These are phyloP conservation scores for Phytophthora chlamydospora DNA, from an alignment of 352 stramenopile genomes.

Conservation along the genomic window DNA sequence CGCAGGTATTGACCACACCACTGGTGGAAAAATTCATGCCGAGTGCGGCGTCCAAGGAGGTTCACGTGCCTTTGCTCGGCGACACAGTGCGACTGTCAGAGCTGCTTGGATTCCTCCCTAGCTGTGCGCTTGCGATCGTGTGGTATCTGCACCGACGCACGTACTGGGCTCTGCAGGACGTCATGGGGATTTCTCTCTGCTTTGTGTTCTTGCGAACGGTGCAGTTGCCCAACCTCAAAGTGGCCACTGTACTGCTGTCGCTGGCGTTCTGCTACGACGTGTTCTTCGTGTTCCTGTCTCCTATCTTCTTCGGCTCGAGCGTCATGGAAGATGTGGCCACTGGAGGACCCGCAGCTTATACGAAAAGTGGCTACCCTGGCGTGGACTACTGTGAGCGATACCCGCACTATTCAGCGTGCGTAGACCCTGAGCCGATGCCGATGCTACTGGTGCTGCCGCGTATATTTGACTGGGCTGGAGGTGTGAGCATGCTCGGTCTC, in stretches of 20 bases:
- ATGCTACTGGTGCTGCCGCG: slow-evolving; percentile 96
- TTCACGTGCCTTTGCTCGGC: slow-evolving; percentile 43
- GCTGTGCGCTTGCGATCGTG: slow-evolving; percentile 43
- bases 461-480: slow-evolving; percentile 91
- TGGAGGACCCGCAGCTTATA: slow-evolving; percentile 75
- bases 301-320: slow-evolving; percentile 83
- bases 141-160: slow-evolving; percentile 71
- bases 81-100: slow-evolving; percentile 57
- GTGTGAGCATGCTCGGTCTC: slow-evolving; percentile 93
- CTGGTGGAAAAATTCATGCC: slow-evolving; percentile 44
- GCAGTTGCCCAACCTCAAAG: slow-evolving; percentile 91
- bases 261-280: slow-evolving; percentile 96
- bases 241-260: slow-evolving; percentile 89
- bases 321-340: slow-evolving; percentile 96
- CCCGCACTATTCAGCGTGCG: slow-evolving; percentile 56
- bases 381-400: slow-evolving; percentile 84
- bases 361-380: slow-evolving; percentile 66
- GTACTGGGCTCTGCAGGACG: slow-evolving; percentile 91
- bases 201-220: slow-evolving; percentile 92
- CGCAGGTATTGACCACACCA: slow-evolving; percentile 59
- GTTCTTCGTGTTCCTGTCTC: slow-evolving; percentile 96
- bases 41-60: slow-evolving; percentile 37
- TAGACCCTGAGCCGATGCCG: slow-evolving; percentile 90
- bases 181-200: slow-evolving; percentile 93
- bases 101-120: slow-evolving; percentile 49